Conservation (phyloP, 2,329 filamentous ascomycete genomes). For the Calonectria ilicicola region DNA sequence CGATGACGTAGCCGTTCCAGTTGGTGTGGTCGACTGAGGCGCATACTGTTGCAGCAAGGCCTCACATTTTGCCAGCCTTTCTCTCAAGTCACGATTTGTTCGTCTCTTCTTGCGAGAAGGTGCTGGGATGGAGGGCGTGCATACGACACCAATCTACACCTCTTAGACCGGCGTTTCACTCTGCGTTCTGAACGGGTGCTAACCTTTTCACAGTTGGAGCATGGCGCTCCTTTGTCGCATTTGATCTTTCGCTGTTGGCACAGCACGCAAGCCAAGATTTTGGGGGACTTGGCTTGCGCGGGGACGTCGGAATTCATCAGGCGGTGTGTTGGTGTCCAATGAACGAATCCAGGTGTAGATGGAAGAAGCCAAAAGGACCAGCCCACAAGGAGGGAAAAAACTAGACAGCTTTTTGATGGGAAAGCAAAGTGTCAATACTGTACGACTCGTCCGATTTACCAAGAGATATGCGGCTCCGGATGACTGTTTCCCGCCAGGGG, state of each 20-base stretch:
- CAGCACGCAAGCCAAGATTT: constrained; percentile 17
- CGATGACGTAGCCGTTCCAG: not conserved
- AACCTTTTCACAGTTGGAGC: constrained; percentile 27
- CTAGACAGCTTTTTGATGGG: not conserved
- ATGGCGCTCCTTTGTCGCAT: constrained; percentile 8
- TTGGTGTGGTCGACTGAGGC: not conserved
- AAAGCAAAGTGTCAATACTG: not conserved
- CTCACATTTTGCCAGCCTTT: constrained; percentile 39
- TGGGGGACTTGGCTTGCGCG: not conserved
- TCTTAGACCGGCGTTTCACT: not conserved
- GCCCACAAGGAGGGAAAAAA: not conserved
- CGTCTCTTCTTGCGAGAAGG: constrained; percentile 43
- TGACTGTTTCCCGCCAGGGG: not conserved
- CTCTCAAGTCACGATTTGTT: constrained; percentile 44
- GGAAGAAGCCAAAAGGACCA: not conserved
- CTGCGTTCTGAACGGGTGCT: not conserved
- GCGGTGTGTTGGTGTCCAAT: not conserved
- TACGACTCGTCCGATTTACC: not conserved
- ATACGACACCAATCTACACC: constrained; percentile 25
- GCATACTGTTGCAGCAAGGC: constrained; percentile 35
- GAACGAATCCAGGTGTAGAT: too few relatives aligned
- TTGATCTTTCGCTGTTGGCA: constrained; percentile 16
- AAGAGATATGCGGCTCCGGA: not conserved
- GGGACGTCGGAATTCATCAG: constrained; percentile 10
- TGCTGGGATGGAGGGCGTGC: constrained; percentile 43